Conservation (phyloP, 2,329 filamentous ascomycete genomes). For the Biscogniauxia sp. region DNA sequence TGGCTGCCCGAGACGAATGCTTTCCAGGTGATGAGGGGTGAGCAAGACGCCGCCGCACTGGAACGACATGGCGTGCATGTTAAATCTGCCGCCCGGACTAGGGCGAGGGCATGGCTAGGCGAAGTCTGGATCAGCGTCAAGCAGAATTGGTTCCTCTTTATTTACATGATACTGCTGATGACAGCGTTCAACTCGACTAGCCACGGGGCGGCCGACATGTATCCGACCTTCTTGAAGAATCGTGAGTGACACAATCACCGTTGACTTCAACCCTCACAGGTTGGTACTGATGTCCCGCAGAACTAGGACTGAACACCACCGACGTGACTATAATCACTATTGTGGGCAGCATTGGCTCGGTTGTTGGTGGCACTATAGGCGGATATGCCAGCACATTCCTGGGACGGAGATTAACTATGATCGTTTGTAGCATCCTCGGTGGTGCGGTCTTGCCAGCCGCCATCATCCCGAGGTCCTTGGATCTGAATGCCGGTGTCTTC, state of each 20-base stretch:
- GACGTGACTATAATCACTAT: conserved; percentile 15
- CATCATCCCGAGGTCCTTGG: conserved; percentile 13
- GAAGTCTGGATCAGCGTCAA: conserved; percentile 8
- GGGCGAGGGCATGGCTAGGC: conserved; percentile 13
- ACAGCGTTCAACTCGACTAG: conserved; percentile 15
- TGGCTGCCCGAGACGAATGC: conserved; percentile 21
- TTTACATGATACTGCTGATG: conserved; percentile 19
- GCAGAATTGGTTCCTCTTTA: conserved; percentile 18
- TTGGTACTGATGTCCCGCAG: conserved; percentile 8
- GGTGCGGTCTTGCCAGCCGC: conserved; percentile 13
- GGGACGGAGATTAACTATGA: conserved; percentile 18
- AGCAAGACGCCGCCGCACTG: conserved; percentile 5
- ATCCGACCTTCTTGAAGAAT: conserved; percentile 21
- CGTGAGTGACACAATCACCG: conserved; percentile 2
- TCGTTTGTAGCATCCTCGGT: conserved; percentile 14
- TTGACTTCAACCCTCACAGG: neutral
- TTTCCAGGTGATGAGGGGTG: conserved; percentile 15
- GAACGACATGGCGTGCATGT: neutral
- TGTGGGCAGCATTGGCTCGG: conserved; percentile 12
- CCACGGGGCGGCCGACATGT: conserved; percentile 16
- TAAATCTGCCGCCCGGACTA: neutral
- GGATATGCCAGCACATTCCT: conserved; percentile 18
- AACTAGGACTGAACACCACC: conserved; percentile 13
- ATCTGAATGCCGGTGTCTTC: conserved; percentile 11
- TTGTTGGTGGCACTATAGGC: conserved; percentile 5